Percentiles rank a stretch among this genome's conserved stretches.
Evolutionary conservation across 2,329 filamentous ascomycete species (phyloP).

Genomic region (Alternaria longipes): DNA sequence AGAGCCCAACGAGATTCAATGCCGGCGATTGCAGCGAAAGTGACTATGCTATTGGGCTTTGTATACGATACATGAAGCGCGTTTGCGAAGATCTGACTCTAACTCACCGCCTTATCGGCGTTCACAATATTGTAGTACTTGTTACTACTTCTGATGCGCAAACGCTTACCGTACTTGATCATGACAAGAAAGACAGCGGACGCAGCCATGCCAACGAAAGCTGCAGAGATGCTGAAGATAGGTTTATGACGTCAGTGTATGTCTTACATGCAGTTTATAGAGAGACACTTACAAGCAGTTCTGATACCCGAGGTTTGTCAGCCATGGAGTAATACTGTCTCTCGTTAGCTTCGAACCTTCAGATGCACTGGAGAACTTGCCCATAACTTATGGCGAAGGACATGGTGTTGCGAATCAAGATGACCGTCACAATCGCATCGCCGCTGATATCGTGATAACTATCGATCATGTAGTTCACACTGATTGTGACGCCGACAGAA

Average conservation of each 20-base stretch:
- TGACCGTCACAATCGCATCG: slow-evolving; percentile 62
- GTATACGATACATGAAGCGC: not conserved
- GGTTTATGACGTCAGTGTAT: too few relatives aligned
- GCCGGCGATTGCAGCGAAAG: not conserved
- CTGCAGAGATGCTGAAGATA: slow-evolving; percentile 46
- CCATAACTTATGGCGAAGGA: slow-evolving; percentile 62
- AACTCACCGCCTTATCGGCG: slow-evolving; percentile 16
- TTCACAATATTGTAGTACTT: slow-evolving; percentile 47
- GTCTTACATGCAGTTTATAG: too few relatives aligned
- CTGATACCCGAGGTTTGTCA: slow-evolving; percentile 54
- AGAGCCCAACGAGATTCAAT: not conserved
- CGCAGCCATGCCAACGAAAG: slow-evolving; percentile 55
- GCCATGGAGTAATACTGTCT: slow-evolving; percentile 54
- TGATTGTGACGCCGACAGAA: slow-evolving; percentile 54
- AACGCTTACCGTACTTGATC: slow-evolving; percentile 59
- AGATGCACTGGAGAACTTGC: slow-evolving; percentile 3
- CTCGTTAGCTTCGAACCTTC: not conserved
- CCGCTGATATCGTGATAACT: slow-evolving; percentile 59
- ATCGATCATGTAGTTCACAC: slow-evolving; percentile 60
- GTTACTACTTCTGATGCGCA: slow-evolving; percentile 40
- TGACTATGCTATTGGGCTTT: not conserved
- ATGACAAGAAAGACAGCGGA: slow-evolving; percentile 54
- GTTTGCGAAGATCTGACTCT: not conserved
- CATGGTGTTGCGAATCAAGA: slow-evolving; percentile 61
- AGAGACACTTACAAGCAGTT: slow-evolving; percentile 36